phyloP scores from a whole-genome alignment of 306 rosid species.

The Betula pendula region DNA sequence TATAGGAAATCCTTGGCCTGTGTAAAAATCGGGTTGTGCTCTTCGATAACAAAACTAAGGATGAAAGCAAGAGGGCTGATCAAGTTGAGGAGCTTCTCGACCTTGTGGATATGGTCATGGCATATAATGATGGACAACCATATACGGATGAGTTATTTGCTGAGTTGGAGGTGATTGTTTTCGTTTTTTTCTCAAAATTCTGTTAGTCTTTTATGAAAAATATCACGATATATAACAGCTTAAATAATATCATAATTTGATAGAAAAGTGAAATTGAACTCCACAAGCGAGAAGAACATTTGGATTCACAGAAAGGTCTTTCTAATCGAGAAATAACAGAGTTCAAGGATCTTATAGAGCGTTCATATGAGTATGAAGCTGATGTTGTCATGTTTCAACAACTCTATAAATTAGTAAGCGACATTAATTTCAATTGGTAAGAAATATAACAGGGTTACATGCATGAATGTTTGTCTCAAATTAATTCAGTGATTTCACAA shows the following conservation, averaged over 20 bases:
- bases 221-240: constrained; percentile 9
- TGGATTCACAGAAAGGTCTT: no score
- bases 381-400: no score
- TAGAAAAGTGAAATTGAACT: constrained; percentile 67
- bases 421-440: no score
- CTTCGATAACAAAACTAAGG: constrained; percentile 84
- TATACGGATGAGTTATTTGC: constrained; percentile 67
- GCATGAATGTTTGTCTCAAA: no score
- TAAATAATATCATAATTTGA: constrained; percentile 31
- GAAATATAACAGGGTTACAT: no score
- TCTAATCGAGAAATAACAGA: constrained; percentile 43
- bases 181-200: constrained; percentile 1
- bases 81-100: constrained; percentile 67
- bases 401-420: no score
- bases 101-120: constrained; percentile 48
- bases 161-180: constrained; percentile 59
- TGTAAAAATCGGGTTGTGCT: constrained; percentile 68
- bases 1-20: constrained; percentile 58
- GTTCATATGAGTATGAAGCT: constrained; percentile 53
- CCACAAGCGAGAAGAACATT: constrained; percentile 47
- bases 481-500: no score
- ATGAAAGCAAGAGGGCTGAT: constrained; percentile 47
- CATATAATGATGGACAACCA: constrained; percentile 63
- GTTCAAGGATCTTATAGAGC: constrained; percentile 57
- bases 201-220: not conserved